These are phyloP conservation scores for Eucalyptus globulus DNA, from an alignment of 345 rosid genomes.

Conservation along the genomic window DNA sequence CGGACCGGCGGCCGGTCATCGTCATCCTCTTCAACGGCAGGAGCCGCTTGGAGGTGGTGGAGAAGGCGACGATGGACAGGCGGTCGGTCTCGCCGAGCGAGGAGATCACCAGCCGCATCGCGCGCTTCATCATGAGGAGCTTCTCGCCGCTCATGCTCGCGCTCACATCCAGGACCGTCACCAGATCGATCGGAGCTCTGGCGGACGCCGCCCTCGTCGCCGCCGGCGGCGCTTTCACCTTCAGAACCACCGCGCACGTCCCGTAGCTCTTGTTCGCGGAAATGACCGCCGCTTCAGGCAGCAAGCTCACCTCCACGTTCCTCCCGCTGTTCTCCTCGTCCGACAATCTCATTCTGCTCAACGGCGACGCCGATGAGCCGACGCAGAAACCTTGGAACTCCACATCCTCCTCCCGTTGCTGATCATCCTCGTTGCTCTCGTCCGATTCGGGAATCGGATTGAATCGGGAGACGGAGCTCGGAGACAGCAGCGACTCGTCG, in stretches of 20 bases:
- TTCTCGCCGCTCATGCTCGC: constrained; percentile 28
- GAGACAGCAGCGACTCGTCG: constrained; percentile 66
- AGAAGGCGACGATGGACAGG: constrained; percentile 69
- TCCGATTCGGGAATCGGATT: constrained; percentile 73
- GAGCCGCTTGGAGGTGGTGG: constrained; percentile 59
- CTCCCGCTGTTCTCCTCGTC: background rate
- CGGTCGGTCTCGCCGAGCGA: constrained; percentile 51
- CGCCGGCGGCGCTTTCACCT: constrained; percentile 48
- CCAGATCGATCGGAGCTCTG: constrained; percentile 64
- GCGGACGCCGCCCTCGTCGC: constrained; percentile 6
- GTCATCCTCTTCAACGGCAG: constrained; percentile 68
- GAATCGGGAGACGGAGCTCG: constrained; percentile 34
- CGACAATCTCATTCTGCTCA: background rate
- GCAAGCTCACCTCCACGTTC: constrained; percentile 32
- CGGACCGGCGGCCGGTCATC: constrained; percentile 50
- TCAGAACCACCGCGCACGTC: constrained; percentile 47
- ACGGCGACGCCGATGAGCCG: background rate
- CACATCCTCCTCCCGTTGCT: background rate
- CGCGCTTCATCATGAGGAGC: constrained; percentile 46
- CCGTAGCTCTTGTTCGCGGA: constrained; percentile 39
- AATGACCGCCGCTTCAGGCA: constrained; percentile 61
- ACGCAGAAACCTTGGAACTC: constrained; percentile 57
- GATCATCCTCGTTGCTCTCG: constrained; percentile 48
- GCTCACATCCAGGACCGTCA: constrained; percentile 58
- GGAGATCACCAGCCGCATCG: constrained; percentile 49